phyloP scores from a whole-genome alignment of 2,329 filamentous ascomycete genomes.

The Drechslerella stenobrocha region DNA sequence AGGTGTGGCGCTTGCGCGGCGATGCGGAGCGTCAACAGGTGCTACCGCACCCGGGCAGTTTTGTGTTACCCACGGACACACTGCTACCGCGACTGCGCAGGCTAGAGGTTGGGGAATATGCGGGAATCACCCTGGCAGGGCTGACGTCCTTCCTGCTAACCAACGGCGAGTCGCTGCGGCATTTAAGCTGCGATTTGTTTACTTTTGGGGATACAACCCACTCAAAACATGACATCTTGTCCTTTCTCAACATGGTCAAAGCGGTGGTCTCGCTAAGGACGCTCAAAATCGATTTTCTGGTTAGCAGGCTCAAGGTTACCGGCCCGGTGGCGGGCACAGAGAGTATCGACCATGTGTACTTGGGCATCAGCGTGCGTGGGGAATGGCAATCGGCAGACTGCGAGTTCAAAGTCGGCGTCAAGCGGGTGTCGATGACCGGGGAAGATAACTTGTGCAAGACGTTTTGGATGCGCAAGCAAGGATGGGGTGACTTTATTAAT shows the following conservation, averaged over 20 bases:
- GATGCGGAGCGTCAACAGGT: background rate
- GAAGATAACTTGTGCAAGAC: conserved; percentile 8
- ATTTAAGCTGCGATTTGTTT: conserved; percentile 28
- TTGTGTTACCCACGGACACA: conserved; percentile 27
- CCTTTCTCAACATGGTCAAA: conserved; percentile 13
- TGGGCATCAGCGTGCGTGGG: conserved; percentile 19
- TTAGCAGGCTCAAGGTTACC: background rate
- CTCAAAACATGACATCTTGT: conserved; percentile 22
- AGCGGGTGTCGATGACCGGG: conserved; percentile 16
- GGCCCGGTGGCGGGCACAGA: background rate
- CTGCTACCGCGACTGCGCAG: conserved; percentile 9
- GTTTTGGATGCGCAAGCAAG: conserved; percentile 19
- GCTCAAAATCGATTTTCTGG: conserved; percentile 23
- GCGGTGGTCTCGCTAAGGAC: conserved; percentile 7
- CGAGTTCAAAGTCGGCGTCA: conserved; percentile 24
- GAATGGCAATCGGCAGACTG: conserved; percentile 12
- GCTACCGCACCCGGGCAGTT: background rate
- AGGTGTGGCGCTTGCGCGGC: conserved; percentile 26
- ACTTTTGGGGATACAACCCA: conserved; percentile 12
- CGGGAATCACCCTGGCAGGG: conserved; percentile 8
- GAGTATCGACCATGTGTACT: conserved; percentile 8
- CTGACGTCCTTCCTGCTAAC: conserved; percentile 16
- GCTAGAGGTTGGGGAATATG: conserved; percentile 31
- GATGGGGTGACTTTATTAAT: conserved; percentile 28
- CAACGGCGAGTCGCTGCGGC: conserved; percentile 11